Base-by-base conservation (phyloP, 208 protist genomes). In the Leishmania mexicana region DNA sequence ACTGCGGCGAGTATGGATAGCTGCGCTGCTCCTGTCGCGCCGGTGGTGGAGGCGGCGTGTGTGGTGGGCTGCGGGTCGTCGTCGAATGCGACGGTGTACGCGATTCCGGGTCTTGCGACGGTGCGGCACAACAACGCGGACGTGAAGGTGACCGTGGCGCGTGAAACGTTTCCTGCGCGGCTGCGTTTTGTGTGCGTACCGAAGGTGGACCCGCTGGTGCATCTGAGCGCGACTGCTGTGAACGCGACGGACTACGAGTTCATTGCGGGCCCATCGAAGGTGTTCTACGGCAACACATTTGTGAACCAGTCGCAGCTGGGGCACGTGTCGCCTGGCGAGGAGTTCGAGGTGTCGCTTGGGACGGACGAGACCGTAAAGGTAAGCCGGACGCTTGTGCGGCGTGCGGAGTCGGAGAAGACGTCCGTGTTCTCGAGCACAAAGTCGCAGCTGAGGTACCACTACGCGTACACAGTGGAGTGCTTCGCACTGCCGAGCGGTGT, bases 211-310 rank as follows among this genome's bases (percentile, higher is more conserved):
- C 75, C 82, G 51, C 81, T 71, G 21, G 84, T 84, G 40, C 89
- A 89, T 51, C 68, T 91, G 47, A 79, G 77, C 76, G 86, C 75
- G 13, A 93, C 88, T 31, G 86, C 84, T 15, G 87, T 76, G 38
- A 93, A 91, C 83, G 81, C 81, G 53, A 89, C 86, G 19, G 78
- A 84, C 31, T 91, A 87, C 81, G 75, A 88, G 78, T 87, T 91
- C 78, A 88, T 93, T 72, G 75, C 86, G 51, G 87, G 90, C 40
- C 85, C 86, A 28, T 79, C 86, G 15, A 90, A 90, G 73, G 73
- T 91, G 42, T 93, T 91, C 83, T 85, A 78, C 70, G 86, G 83
- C 40, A 90, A 85, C 83, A 88, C 80, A 31, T 91, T 93, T 73
- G 72, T 93, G 51, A 86, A 84, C 75, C 70, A 85, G 57, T 91